Evolutionary conservation across 2,329 filamentous ascomycete genomes (phyloP), one percentile per base, ranked within the genome.

Genomic region (Neocatenulostroma microsporum): DNA sequence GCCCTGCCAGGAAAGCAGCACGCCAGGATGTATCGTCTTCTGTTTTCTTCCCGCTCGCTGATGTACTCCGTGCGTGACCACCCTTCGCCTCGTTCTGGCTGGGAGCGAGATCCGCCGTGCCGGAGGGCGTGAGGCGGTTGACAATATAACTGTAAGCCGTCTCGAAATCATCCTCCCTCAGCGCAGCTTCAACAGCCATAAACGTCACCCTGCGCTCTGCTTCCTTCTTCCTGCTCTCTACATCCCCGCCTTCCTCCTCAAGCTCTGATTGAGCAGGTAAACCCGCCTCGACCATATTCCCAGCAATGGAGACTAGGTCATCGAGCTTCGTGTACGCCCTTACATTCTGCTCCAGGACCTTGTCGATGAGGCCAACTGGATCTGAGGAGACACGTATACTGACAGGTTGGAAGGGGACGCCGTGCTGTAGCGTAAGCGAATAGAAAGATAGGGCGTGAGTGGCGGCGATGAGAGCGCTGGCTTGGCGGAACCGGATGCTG

Each of bases 81-180:
- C 37, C 28, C 21, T 36, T 25, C 7, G 25, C 21, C 39, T 27
- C 36, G 3, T 10, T 28, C 31, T 24, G 40, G 21, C 11, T 17
- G 15, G 44, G 29, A 18, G 35, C 36, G 7, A 21, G 13, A 17
- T 46, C 54, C 44, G 47, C 48, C 33, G 44, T 55, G 44, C 40
- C 58, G 11, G 56, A 52, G 5, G 57, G 61, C 2, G 55, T 54
- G 19, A 91, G 67, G 15, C 81, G 75, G 53, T 78, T 86, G 30
- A 85, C 74, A 2, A 88, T 80, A 53, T 84, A 89, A 0, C 83
- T 88, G 57, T 89, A 91, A 9, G 84, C 84, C 0, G 84, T 91
- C 55, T 93, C 85, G 43, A 91, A 91, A 55, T 78, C 85, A 45
- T 87, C 79, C 54, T 88, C 83, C 8, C 70, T 69, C 1, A 91